These are phyloP conservation scores for Margaritispora aquatica DNA, from an alignment of 495 filamentous ascomycete genomes.

Conservation along the genomic window DNA sequence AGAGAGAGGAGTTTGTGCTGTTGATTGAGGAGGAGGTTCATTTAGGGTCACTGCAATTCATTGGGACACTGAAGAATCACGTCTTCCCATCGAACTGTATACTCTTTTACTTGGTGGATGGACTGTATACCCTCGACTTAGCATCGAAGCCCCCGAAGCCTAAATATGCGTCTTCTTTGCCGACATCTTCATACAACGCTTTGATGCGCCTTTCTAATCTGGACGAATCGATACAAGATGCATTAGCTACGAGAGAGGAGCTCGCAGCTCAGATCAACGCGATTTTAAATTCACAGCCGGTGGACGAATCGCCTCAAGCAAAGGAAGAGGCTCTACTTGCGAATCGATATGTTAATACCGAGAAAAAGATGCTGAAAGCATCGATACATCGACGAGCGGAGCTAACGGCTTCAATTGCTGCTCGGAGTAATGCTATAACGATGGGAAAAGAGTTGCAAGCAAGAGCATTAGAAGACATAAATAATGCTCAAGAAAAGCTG, in stretches of 20 bases:
- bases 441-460: constrained; percentile 53
- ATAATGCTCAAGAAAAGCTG: constrained; percentile 54
- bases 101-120: constrained; percentile 82
- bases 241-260: constrained; percentile 66
- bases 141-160: constrained; percentile 35
- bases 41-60: constrained; percentile 67
- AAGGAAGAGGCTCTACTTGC: constrained; percentile 56
- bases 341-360: constrained; percentile 51
- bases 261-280: constrained; percentile 72
- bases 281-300: constrained; percentile 48
- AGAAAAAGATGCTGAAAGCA: constrained; percentile 57
- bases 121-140: constrained; percentile 67
- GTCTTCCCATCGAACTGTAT: constrained; percentile 81
- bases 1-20: constrained; percentile 53
- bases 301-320: constrained; percentile 52
- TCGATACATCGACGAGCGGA: constrained; percentile 53
- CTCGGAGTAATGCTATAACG: constrained; percentile 60
- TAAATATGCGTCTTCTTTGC: constrained; percentile 35
- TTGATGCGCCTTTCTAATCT: constrained; percentile 85
- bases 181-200: constrained; percentile 82
- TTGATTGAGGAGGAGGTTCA: constrained; percentile 68
- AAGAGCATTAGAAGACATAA: constrained; percentile 47
- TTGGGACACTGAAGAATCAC: constrained; percentile 73
- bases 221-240: constrained; percentile 90
- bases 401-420: constrained; percentile 56